Conservation (phyloP, 2,329 filamentous ascomycete species). For the Fusarium tanahbumbuense region DNA sequence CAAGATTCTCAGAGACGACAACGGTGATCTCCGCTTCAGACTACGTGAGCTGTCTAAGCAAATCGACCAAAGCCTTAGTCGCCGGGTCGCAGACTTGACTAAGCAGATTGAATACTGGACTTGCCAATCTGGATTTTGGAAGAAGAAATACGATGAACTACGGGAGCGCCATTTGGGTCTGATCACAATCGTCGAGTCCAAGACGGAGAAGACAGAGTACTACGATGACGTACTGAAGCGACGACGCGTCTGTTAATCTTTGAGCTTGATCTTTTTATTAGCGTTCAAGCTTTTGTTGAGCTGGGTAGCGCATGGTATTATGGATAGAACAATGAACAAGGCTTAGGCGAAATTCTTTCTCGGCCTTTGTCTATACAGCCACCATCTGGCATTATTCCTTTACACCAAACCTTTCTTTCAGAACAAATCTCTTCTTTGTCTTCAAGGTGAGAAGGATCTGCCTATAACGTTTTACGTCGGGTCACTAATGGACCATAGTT, state of each 20-base stretch:
- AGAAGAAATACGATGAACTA: slow-evolving; percentile 46
- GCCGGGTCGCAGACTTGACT: slow-evolving; percentile 49
- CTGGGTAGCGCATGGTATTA: not conserved
- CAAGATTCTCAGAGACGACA: slow-evolving; percentile 51
- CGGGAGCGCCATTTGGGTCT: slow-evolving; percentile 47
- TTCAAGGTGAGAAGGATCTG: not conserved
- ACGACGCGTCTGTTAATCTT: slow-evolving; percentile 46
- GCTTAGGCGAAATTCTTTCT: not conserved
- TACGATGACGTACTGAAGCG: slow-evolving; percentile 52
- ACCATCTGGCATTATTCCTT: slow-evolving; percentile 7
- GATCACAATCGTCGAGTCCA: slow-evolving; percentile 46
- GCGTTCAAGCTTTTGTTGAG: slow-evolving; percentile 5
- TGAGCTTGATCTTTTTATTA: not conserved
- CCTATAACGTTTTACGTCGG: too few relatives aligned
- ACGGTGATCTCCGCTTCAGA: slow-evolving; percentile 50
- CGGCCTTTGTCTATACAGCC: slow-evolving; percentile 14
- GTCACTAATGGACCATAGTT: slow-evolving; percentile 18
- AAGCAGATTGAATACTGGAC: slow-evolving; percentile 53
- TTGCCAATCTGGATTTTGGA: slow-evolving; percentile 49
- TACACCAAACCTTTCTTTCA: slow-evolving; percentile 2
- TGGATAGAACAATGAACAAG: slow-evolving; percentile 5
- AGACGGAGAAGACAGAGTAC: slow-evolving; percentile 49
- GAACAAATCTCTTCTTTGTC: not conserved
- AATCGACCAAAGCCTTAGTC: slow-evolving; percentile 48
- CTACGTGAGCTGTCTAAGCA: slow-evolving; percentile 52